A percentile compares a stretch with the other conserved stretches of the same genome.
These are phyloP conservation scores for Cryptococcus sp. DNA, from an alignment of 1,284 basidiomycete genomes.

Conservation along the genomic window DNA sequence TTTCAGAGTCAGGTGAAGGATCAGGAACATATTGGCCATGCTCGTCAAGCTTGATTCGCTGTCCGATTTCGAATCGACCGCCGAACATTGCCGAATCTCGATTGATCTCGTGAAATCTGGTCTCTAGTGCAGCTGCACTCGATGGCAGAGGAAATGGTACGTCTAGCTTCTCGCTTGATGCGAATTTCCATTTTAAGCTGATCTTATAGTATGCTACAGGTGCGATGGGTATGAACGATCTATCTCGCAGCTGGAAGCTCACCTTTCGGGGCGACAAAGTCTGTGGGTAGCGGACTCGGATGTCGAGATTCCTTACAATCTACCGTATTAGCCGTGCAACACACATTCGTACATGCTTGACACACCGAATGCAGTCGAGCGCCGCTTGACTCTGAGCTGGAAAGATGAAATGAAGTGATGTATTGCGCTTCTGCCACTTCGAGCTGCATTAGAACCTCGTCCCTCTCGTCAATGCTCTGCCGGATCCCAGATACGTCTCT, in stretches of 20 bases:
- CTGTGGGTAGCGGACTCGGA: background rate
- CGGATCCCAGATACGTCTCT: constrained; percentile 70
- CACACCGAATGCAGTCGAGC: background rate
- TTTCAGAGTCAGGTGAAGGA: constrained; percentile 13
- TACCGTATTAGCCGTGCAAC: too few species aligned
- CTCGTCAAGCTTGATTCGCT: constrained; percentile 61
- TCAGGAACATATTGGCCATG: constrained; percentile 56
- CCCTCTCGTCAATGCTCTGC: constrained; percentile 67
- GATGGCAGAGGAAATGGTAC: constrained; percentile 1
- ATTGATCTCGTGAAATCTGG: constrained; percentile 70
- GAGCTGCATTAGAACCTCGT: constrained; percentile 69
- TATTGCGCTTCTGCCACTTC: constrained; percentile 76
- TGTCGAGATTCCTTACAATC: too few species aligned
- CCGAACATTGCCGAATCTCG: constrained; percentile 69
- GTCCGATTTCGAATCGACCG: constrained; percentile 70
- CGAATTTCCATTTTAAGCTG: background rate
- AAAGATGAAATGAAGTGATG: constrained; percentile 63
- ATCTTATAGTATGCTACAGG: constrained; percentile 11
- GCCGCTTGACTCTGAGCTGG: constrained; percentile 19
- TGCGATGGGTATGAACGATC: background rate
- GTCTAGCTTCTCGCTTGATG: constrained; percentile 6
- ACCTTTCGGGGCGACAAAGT: constrained; percentile 7
- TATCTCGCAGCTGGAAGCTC: too few species aligned
- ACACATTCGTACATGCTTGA: background rate
- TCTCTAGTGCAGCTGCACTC: constrained; percentile 54